phyloP scores from a whole-genome alignment of 1,139 yeast genomes.

The Candida labiduridarum region DNA sequence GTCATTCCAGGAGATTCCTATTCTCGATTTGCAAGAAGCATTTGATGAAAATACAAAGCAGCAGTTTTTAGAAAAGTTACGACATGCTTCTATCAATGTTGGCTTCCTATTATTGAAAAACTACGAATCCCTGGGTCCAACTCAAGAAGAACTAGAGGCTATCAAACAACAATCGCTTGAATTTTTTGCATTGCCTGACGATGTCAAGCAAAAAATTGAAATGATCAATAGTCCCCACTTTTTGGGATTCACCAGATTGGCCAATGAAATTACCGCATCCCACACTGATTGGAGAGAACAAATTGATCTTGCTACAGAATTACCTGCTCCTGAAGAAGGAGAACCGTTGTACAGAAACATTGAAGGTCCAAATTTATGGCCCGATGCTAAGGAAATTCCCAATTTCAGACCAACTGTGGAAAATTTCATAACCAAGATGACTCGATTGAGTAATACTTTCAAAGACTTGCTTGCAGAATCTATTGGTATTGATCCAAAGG shows the following conservation, averaged over 20 bases:
- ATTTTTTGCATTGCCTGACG: constrained; percentile 57
- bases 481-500: constrained; percentile 47
- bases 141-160: constrained; percentile 35
- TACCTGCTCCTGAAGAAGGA: constrained; percentile 46
- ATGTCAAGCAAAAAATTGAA: constrained; percentile 53
- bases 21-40: constrained; percentile 36
- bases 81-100: constrained; percentile 58
- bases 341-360: constrained; percentile 58
- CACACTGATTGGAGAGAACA: constrained; percentile 69
- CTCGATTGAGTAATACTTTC: constrained; percentile 43
- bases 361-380: constrained; percentile 71
- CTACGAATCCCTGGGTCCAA: constrained; percentile 40
- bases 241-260: constrained; percentile 65
- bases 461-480: constrained; percentile 56
- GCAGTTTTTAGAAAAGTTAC: constrained; percentile 46
- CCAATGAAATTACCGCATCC: constrained; percentile 66
- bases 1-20: constrained; percentile 36
- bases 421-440: constrained; percentile 51
- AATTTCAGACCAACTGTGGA: constrained; percentile 49
- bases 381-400: constrained; percentile 51
- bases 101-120: constrained; percentile 61
- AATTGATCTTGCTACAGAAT: constrained; percentile 65
- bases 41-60: constrained; percentile 41
- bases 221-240: constrained; percentile 69
- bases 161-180: constrained; percentile 46